Base-by-base conservation (phyloP, 2,329 filamentous ascomycete species). In the Triangularia verruculosa region DNA sequence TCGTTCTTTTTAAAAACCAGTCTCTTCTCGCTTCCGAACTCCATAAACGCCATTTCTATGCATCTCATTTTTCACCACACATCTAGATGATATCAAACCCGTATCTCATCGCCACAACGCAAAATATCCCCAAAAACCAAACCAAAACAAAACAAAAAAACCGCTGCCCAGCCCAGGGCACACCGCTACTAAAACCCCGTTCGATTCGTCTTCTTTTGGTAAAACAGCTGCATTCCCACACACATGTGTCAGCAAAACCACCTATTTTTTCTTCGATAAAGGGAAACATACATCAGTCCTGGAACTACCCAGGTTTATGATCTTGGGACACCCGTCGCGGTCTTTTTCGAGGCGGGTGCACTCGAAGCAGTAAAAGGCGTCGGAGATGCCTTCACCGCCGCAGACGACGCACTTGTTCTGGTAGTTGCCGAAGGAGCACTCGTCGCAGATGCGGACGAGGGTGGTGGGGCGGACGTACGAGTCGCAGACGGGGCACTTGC, bases 321-420 rank as follows among this genome's bases (percentile, higher is more conserved):
- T 99, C 86, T 99, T 99, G 61, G 95, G 95, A 78, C 95, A 99
- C 1, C 95, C 95, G 75, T 99, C 95, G 66, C 95, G 84, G 76
- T 99, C 95, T 79, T 98, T 99, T 77, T 99, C 95, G 15, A 99
- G 81, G 7, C 95, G 86, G 64, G 95, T 99, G 77, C 95, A 99
- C 79, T 99, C 95, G 75, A 98, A 98, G 83, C 95, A 99, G 82
- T 99, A 99, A 78, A 98, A 98, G 57, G 95, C 95, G 77, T 99
- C 95, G 32, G 91, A 95, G 76, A 99, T 99, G 28, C 95, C 95
- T 80, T 98, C 95, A 72, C 95, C 95, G 76, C 95, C 95, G 79
- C 95, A 99, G 52, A 99, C 95, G 70, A 99, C 93, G 77, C 95
- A 99, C 79, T 99, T 99, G 83, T 99, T 99, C 81, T 98, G 95